These are phyloP conservation scores for Trichoderma sp. DNA, from an alignment of 2,329 filamentous ascomycete genomes.

Conservation along the genomic window DNA sequence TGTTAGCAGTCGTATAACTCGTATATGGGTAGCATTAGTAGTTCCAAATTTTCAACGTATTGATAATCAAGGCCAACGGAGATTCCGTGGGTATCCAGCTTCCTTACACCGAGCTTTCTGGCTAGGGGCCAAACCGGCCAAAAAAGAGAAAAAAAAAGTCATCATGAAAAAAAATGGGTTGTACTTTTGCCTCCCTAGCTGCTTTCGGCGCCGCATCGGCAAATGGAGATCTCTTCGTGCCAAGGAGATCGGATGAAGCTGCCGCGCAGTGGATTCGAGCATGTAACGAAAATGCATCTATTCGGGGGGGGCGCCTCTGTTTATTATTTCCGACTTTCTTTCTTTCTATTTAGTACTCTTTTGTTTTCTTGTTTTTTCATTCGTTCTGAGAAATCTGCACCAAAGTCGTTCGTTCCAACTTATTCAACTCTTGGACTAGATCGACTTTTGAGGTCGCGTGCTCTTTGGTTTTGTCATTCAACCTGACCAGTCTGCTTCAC, in stretches of 20 bases:
- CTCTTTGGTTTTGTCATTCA: neutral
- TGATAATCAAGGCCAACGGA: neutral
- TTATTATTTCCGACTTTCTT: neutral
- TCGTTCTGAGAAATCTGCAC: neutral
- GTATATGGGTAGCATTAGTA: neutral
- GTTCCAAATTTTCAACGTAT: neutral
- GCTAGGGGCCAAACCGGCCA: neutral
- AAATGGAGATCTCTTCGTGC: neutral
- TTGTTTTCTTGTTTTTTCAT: neutral
- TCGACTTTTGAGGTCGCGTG: neutral
- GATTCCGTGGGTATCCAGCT: slow-evolving; percentile 2
- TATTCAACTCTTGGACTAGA: neutral
- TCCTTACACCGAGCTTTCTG: neutral
- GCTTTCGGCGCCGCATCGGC: slow-evolving; percentile 9
- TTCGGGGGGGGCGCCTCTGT: neutral
- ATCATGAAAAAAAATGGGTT: neutral
- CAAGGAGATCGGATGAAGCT: neutral
- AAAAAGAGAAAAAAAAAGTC: neutral
- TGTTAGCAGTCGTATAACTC: neutral
- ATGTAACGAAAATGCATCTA: neutral
- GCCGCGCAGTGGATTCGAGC: slow-evolving; percentile 6
- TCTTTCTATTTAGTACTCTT: neutral
- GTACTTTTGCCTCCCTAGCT: neutral
- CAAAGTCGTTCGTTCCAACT: neutral
- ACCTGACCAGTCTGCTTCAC: neutral